Base-by-base conservation (phyloP, 345 rosid genomes). In the Pistacia atlantica region DNA sequence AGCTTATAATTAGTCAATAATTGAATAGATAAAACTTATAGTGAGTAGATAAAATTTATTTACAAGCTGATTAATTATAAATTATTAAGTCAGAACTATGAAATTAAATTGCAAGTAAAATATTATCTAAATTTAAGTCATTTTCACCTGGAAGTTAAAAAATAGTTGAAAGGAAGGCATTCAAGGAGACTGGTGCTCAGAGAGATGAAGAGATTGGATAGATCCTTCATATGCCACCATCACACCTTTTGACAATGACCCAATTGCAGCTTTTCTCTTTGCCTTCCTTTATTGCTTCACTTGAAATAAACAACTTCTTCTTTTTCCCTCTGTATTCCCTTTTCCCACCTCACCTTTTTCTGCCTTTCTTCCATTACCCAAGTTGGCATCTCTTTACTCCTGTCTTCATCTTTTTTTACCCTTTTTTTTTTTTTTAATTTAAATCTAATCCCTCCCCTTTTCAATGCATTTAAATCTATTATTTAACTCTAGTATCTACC, bases 191-290 rank as follows among this genome's bases (percentile, higher is more conserved):
- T 35, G 74, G 64, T 79, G 82, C 58, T 70, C 73, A 70, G 42
- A 74, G 58, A 20, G 78, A 22, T 67, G 14, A 72, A 76, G 51
- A 70, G 69, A 48, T 70, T 42, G 60, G 75, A 75, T 81, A 65
- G 80, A 82, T 79, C 77, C 82, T 72, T 75, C 70, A 38, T 42
- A 59, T 75, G 83, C 82, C 84, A 72, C 85, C 83, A 71, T 81
- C 84, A 81, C 83, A 42, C 69, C 86, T 81, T 80, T 77, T 75
- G 86, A 88, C 80, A 82, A 75, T 71, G 89, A 88, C 89, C 78
- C 78, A 72, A 51, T 66, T 66, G 52, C 80, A 67, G 67, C 80
- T 68, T 78, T 80, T 80, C 52, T 75, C 46, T 42, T 59, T 22
- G 49, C 10, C 58, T 73, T n/a, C 52, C 83, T 77, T 77, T 55